Percentiles rank a stretch among this genome's conserved stretches.
phyloP scores from a whole-genome alignment of 306 rosid species.

The Cucumis cinereus region DNA sequence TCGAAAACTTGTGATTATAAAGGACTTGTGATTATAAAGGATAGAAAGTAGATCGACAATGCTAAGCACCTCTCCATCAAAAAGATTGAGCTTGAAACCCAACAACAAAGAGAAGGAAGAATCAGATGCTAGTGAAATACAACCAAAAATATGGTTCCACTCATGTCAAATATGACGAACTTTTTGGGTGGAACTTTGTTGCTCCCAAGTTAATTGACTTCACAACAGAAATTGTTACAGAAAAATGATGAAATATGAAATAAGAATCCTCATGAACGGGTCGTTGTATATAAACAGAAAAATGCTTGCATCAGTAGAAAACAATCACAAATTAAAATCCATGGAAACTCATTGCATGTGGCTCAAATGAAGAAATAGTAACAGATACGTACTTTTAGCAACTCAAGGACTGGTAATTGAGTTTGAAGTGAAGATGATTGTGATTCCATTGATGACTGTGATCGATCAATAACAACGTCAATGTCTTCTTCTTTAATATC shows the following conservation, averaged over 20 bases:
- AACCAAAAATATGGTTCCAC: background rate
- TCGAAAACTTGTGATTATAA: background rate
- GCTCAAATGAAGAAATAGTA: background rate
- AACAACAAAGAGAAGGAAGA: background rate
- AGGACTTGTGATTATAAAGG: background rate
- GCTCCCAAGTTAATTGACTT: background rate
- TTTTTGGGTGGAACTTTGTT: background rate
- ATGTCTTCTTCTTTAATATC: slow-evolving; percentile 72
- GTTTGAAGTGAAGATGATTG: slow-evolving; percentile 61
- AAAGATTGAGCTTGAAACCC: background rate
- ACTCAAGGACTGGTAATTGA: slow-evolving; percentile 79
- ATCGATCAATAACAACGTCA: slow-evolving; percentile 50
- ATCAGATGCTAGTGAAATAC: no score
- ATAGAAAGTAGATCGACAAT: background rate
- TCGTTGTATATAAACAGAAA: background rate
- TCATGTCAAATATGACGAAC: background rate
- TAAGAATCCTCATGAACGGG: background rate
- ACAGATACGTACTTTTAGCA: slow-evolving; percentile 55
- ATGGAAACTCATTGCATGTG: background rate
- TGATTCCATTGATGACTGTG: slow-evolving; percentile 46
- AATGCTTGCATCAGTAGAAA: background rate
- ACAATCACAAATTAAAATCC: slow-evolving; percentile 5
- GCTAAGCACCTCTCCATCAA: background rate
- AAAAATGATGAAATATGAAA: background rate
- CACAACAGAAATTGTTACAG: background rate